Evolutionary conservation across 2,329 filamentous ascomycete genomes (phyloP), one percentile per base, ranked within the genome.

Genomic region (Calonectria henricotiae): DNA sequence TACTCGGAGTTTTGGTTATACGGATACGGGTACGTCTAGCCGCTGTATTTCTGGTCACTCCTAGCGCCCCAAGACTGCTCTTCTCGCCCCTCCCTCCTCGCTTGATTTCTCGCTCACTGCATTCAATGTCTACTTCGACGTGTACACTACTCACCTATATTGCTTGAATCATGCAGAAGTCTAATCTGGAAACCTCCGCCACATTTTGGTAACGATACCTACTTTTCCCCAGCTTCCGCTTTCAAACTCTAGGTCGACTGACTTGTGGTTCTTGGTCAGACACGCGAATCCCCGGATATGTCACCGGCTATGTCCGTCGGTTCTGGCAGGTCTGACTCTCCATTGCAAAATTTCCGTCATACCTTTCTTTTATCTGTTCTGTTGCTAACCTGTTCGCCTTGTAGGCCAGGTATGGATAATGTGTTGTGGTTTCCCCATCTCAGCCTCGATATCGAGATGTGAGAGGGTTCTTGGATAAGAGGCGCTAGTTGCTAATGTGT

Each of bases 141-240:
- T 25, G n/a, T 27, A 51, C 69, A 70, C 75, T 71, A 32, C 55
- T 66, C 35, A 63, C 67, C 30, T 60, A 25, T 65, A 39, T 60
- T 13, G 43, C 30, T 62, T 32, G 23, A 20, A 41, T 62, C 60
- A 37, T 51, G 37, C 68, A 85, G 96, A 84, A 98, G 95, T 82
- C 85, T 99, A 81, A 98, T 99, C 78, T 99, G 95, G 95, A 99
- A 98, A 82, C 96, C 96, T 67, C 96, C 96, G 71, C 96, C 96
- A 75, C 94, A 98, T 81, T 98, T 93, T 81, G 96, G 96, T 98
- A 91, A 73, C 30, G 67, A 55, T 65, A 54, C 23, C 46, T n/a
- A 20, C n/a, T 23, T 60, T 63, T 51, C 61, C 47, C 47, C 44
- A 35, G 43, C 67, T 39, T 54, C 17, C 69, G 60, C 65, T 43